Evolutionary conservation across 306 rosid genomes (phyloP).

Genomic region (Trifolium subterraneum): DNA sequence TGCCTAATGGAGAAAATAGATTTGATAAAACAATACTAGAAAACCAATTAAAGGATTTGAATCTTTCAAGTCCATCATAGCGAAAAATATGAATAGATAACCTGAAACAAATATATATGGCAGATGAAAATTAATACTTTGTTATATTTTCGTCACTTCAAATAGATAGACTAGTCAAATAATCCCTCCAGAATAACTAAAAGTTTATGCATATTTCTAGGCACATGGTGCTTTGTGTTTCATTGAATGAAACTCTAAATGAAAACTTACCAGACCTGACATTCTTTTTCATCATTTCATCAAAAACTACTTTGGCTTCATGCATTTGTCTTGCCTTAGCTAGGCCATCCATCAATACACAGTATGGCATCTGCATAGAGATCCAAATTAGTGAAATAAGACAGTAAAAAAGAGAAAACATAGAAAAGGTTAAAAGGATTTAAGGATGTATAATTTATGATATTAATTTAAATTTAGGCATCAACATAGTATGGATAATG

Average conservation of each 20-base stretch:
- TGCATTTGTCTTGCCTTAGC: conserved; percentile 71
- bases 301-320: conserved; percentile 79
- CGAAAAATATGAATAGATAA: conserved; percentile 20
- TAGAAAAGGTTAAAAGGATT: conserved; percentile 1
- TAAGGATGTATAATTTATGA: conserved; percentile 19
- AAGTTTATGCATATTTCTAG: background rate
- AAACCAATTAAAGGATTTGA: background rate
- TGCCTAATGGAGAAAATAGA: conserved; percentile 8
- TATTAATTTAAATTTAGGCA: conserved; percentile 25
- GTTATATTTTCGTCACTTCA: no score
- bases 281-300: conserved; percentile 63
- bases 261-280: conserved; percentile 68
- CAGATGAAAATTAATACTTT: no score
- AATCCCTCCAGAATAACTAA: conserved; percentile 24
- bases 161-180: conserved; percentile 12
- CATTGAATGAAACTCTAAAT: conserved; percentile 35
- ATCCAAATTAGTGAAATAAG: conserved; percentile 22
- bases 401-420: conserved; percentile 23
- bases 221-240: conserved; percentile 17
- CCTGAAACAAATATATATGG: conserved; percentile 1
- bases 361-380: conserved; percentile 79
- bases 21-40: background rate
- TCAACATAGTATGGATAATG: conserved; percentile 14
- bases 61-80: conserved; percentile 20
- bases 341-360: conserved; percentile 83